Evolutionary conservation across 2,329 filamentous ascomycete species (phyloP).

Genomic region (Byssochlamys sp.): DNA sequence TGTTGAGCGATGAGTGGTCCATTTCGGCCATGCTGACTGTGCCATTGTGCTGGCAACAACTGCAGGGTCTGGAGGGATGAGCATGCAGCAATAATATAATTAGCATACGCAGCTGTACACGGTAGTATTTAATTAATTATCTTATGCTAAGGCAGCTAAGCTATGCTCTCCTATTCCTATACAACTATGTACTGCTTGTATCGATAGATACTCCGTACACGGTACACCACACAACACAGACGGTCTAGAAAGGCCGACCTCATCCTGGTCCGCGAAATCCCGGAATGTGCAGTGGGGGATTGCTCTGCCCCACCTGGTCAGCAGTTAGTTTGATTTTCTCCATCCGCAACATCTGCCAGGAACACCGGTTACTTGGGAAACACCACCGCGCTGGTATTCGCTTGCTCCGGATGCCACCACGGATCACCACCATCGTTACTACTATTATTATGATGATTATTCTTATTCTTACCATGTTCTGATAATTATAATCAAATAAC

Average conservation of each 20-base stretch:
- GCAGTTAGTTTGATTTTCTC: slow-evolving; percentile 5
- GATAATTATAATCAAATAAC: not conserved
- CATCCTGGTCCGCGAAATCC: slow-evolving; percentile 8
- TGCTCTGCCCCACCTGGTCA: slow-evolving; percentile 5
- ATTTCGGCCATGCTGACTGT: not conserved
- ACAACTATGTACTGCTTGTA: no score
- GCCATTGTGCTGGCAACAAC: not conserved
- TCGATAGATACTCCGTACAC: no score
- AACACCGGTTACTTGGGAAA: slow-evolving; percentile 22
- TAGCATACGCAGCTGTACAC: not conserved
- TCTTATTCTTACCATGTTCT: no score
- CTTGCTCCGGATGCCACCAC: not conserved
- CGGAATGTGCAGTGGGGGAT: slow-evolving; percentile 7
- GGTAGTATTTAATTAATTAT: no score
- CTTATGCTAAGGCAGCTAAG: no score
- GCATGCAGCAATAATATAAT: not conserved
- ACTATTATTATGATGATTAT: no score
- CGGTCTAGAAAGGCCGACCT: not conserved
- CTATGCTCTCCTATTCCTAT: no score
- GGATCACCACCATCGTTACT: no score
- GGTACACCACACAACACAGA: not conserved
- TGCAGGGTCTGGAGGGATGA: not conserved
- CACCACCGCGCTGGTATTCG: slow-evolving; percentile 7
- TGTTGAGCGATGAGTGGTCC: not conserved
- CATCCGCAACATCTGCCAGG: slow-evolving; percentile 9